phyloP scores from a whole-genome alignment of 495 filamentous ascomycete genomes.

The Trichocladium uniseriatum region DNA sequence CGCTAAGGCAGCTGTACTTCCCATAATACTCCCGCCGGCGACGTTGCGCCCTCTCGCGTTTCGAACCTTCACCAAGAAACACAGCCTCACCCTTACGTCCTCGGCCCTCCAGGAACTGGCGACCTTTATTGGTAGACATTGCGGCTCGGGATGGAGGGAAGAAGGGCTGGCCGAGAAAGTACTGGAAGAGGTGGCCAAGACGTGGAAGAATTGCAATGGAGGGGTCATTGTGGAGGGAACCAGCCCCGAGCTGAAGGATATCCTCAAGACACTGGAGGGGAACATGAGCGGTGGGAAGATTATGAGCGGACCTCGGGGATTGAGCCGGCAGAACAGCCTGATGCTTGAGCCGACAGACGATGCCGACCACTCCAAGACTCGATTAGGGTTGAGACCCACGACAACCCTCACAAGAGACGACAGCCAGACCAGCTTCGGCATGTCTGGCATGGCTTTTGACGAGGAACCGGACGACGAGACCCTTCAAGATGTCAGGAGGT shows the following conservation, averaged over 20 bases:
- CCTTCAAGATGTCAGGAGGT: slow-evolving; percentile 55
- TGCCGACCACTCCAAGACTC: slow-evolving; percentile 31
- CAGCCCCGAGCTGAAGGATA: slow-evolving; percentile 64
- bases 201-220: slow-evolving; percentile 77
- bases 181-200: slow-evolving; percentile 79
- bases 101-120: slow-evolving; percentile 76
- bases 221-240: slow-evolving; percentile 83
- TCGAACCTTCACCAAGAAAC: slow-evolving; percentile 93
- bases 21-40: slow-evolving; percentile 77
- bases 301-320: slow-evolving; percentile 29
- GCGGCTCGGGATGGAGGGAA: slow-evolving; percentile 92
- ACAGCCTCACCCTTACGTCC: slow-evolving; percentile 88
- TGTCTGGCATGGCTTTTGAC: slow-evolving; percentile 50
- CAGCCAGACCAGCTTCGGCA: slow-evolving; percentile 53
- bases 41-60: slow-evolving; percentile 88
- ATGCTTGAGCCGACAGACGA: slow-evolving; percentile 32
- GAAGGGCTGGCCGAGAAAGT: slow-evolving; percentile 87
- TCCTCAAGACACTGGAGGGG: slow-evolving; percentile 71
- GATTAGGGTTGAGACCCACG: slow-evolving; percentile 36
- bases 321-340: slow-evolving; percentile 54
- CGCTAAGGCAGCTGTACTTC: slow-evolving; percentile 67
- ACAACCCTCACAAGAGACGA: slow-evolving; percentile 40
- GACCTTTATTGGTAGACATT: slow-evolving; percentile 82
- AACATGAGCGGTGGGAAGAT: slow-evolving; percentile 77
- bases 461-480: slow-evolving; percentile 52